Evolutionary conservation across 1,139 yeast genomes (phyloP), one percentile per base, ranked within the genome.

Genomic region (Zhuliangozyma parablackwelliae): DNA sequence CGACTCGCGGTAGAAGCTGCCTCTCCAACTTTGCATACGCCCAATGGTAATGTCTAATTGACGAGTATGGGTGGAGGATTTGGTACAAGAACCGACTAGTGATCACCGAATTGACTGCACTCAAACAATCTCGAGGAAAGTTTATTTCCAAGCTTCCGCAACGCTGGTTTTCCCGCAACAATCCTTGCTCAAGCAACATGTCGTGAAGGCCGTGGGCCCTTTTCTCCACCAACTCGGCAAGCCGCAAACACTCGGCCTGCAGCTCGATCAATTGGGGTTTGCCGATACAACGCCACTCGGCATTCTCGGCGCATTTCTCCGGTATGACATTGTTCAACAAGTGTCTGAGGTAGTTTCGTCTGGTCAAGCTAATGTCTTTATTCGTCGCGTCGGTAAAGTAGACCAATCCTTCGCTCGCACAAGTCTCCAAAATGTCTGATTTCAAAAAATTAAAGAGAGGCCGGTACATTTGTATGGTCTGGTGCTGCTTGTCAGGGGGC

Each of bases 351-450:
- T 55, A 57, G 47, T 85, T 85, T 26, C 95, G 61, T 30, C 60
- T 51, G 0, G 92, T 83, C 35, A 82, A 61, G 3, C 48, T 43
- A 1, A 67, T 53, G 45, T 83, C 83, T 5, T 50, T 48, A 47
- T 86, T 86, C 0, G 92, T 80, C 2, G 61, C 51, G 51, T 86
- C 95, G 47, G 83, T 89, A 39, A 79, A 77, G 90, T 92, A 85
- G 0, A 42, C 36, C 1, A 84, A 49, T 1, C 48, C 40, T 26
- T 68, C 53, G 0, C 38, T 37, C 6, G 36, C 30, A 42, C 90
- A 82, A 8, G 77, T 74, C 0, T 61, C 54, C 8, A 65, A 57
- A 7, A 83, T 64, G 2, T 69, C 66, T 0, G 41, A 12, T 48
- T 85, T 85, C 0, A 54, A 38, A 25, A 66, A 54, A 0, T 46